Evolutionary conservation across 495 filamentous ascomycete genomes (phyloP).

Genomic region (Talaromyces borbonicus): DNA sequence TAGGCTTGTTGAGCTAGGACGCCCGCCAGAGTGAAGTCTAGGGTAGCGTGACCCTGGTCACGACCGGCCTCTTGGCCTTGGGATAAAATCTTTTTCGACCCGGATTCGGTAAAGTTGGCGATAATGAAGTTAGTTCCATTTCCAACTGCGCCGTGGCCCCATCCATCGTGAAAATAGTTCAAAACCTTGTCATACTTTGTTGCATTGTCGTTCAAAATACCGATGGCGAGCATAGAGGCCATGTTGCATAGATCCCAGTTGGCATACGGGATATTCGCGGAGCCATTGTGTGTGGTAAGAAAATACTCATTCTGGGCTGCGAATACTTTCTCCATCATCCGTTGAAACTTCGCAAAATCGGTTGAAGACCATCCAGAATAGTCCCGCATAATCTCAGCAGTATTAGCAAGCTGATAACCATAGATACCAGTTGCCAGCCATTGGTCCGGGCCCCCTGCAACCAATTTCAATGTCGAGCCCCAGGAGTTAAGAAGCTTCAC

Average conservation of each 20-base stretch:
- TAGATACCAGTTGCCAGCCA: constrained; percentile 35
- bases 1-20: constrained; percentile 29
- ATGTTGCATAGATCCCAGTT: constrained; percentile 41
- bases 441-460: constrained; percentile 26
- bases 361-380: constrained; percentile 22
- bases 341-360: constrained; percentile 13
- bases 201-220: constrained; percentile 30
- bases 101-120: constrained; percentile 8
- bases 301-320: constrained; percentile 15
- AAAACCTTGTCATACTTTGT: constrained; percentile 27
- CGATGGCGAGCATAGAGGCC: constrained; percentile 26
- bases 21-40: constrained; percentile 29
- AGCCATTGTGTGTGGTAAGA: constrained; percentile 21
- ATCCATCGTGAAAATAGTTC: constrained; percentile 27
- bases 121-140: constrained; percentile 22
- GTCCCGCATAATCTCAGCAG: constrained; percentile 30
- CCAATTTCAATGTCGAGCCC: constrained; percentile 22
- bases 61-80: constrained; percentile 36
- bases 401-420: constrained; percentile 38
- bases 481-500: constrained; percentile 30
- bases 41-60: constrained; percentile 33
- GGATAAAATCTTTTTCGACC: constrained; percentile 16
- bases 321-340: constrained; percentile 26
- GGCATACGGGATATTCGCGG: constrained; percentile 28
- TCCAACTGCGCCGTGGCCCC: constrained; percentile 25